Evolutionary conservation across 1,284 basidiomycete genomes (phyloP), one percentile per base, ranked within the genome.

Genomic region (Leccinum angustisporum): DNA sequence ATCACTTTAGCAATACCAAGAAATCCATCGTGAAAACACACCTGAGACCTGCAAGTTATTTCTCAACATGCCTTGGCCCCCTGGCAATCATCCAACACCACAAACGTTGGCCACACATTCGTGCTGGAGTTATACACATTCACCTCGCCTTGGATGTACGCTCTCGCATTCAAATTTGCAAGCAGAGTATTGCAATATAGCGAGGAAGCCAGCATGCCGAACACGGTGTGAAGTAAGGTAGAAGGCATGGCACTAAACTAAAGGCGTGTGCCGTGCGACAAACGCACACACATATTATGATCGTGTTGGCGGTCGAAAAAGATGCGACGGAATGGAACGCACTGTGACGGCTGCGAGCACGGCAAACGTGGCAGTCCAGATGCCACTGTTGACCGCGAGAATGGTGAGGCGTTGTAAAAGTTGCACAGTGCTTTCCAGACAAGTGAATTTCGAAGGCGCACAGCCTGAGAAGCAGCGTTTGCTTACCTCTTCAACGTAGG

Each of bases 351-450:
- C 9, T 7, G 58, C 9, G 18, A 68, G 7, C 16, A 67, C 5
- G 0, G 64, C 61, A 7, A 68, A 68, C 11, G 18, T 7, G 5
- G 67, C 64, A 1, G 67, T 36, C 66, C 66, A 68, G 21, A 61
- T 43, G 2, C 66, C 67, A 1, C 54, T 66, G n/a, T 70, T 70
- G 10, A 68, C 46, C 0, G 66, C 56, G 21, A 70, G 63, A 7
- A 70, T 46, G 5, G 21, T 46, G 16, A 68, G 61, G 38, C 61
- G 61, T 25, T 65, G 56, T 21, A 68, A 48, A 5, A 61, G 16
- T 13, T 59, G 36, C 5, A 30, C 58, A 4, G 65, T 58, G 0
- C 67, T 70, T 18, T 5, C 11, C 8, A 18, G 5, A 56, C 36
- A 25, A 14, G 2, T 56, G n/a, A 56, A 13, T 56, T n/a, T 31